Conservation (phyloP, 1,284 basidiomycete genomes). For the Melampsora americana region DNA sequence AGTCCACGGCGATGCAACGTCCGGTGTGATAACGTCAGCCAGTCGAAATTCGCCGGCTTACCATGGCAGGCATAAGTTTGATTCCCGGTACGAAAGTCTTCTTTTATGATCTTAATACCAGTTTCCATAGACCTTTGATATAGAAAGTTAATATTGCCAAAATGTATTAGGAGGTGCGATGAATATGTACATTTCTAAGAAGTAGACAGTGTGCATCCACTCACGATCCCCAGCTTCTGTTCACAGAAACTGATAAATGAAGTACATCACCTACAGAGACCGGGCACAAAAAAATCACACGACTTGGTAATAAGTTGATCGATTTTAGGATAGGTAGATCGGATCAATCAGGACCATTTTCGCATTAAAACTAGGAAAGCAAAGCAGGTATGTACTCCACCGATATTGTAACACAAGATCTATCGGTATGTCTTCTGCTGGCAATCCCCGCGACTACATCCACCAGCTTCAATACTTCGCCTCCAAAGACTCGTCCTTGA, state of each 20-base stretch:
- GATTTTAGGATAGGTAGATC: neutral
- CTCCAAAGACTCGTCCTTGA: conserved; percentile 52
- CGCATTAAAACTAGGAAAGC: neutral
- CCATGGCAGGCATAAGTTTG: conserved; percentile 54
- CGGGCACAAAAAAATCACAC: conserved; percentile 51
- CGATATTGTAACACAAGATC: conserved; percentile 54
- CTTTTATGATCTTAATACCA: conserved; percentile 54
- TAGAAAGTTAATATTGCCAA: neutral
- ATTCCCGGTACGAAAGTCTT: conserved; percentile 48
- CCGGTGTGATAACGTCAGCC: no score
- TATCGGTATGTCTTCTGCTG: conserved; percentile 53
- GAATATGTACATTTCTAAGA: no score
- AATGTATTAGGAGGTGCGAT: no score
- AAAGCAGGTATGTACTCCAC: conserved; percentile 51
- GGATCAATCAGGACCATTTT: neutral
- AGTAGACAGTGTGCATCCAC: conserved; percentile 28
- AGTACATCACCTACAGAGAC: conserved; percentile 51
- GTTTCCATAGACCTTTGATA: conserved; percentile 52
- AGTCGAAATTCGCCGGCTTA: conserved; percentile 5
- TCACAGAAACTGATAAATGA: conserved; percentile 54
- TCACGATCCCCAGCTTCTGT: conserved; percentile 54
- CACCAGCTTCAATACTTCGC: conserved; percentile 55
- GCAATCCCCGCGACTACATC: conserved; percentile 56
- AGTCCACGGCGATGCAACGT: no score
- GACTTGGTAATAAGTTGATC: neutral